Conservation (phyloP, 495 filamentous ascomycete genomes). For the Evernia prunastri region DNA sequence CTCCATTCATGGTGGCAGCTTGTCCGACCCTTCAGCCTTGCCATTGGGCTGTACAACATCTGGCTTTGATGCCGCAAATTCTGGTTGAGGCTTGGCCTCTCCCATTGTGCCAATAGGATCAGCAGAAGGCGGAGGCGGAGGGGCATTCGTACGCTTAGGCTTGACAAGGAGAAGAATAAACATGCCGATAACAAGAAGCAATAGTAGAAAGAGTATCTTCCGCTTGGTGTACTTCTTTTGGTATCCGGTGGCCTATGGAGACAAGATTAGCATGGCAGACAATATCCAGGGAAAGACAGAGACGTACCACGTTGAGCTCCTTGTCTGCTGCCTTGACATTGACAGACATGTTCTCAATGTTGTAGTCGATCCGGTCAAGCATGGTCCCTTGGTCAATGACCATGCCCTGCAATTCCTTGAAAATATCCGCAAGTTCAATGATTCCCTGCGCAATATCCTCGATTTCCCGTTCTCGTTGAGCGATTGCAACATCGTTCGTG, state of each 20-base stretch:
- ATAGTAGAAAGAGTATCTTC: conserved; percentile 81
- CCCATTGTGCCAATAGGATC: conserved; percentile 16
- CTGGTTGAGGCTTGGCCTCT: conserved; percentile 10
- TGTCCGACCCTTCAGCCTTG: conserved; percentile 2
- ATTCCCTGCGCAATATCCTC: conserved; percentile 96
- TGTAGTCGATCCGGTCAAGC: conserved; percentile 97
- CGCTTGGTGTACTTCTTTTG: conserved; percentile 83
- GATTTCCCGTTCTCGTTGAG: conserved; percentile 93
- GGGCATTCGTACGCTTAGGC: conserved; percentile 48
- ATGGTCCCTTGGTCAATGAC: conserved; percentile 98
- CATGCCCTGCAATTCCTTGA: conserved; percentile 92
- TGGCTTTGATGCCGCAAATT: conserved; percentile 3
- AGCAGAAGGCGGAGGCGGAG: conserved; percentile 10
- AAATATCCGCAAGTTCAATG: conserved; percentile 92
- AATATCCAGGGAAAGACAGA: conserved; percentile 11
- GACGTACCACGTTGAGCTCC: conserved; percentile 72
- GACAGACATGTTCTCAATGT: conserved; percentile 83
- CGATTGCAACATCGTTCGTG: conserved; percentile 77
- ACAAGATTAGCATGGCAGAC: not conserved
- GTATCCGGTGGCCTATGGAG: conserved; percentile 62
- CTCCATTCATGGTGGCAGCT: conserved; percentile 9
- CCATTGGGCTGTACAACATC: conserved; percentile 17
- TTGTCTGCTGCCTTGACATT: conserved; percentile 89
- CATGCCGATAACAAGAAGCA: conserved; percentile 75
- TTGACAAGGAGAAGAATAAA: conserved; percentile 84